phyloP scores from a whole-genome alignment of 331 rosid genomes.

The Arachis monticola region DNA sequence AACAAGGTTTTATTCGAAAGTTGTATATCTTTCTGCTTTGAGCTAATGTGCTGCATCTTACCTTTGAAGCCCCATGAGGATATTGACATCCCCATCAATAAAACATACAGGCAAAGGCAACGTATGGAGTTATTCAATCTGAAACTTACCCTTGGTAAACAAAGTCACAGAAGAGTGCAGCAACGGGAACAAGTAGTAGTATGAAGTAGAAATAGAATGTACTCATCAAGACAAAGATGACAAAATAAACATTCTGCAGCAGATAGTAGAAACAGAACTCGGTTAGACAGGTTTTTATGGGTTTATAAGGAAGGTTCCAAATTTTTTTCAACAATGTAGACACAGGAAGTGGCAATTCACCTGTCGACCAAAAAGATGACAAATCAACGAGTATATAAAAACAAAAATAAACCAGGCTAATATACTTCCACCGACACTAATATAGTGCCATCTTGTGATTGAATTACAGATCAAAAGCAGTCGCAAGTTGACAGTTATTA shows the following conservation, averaged over 20 bases:
- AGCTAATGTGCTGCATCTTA: neutral
- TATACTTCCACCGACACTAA: conserved; percentile 95
- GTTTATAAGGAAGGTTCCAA: conserved; percentile 7
- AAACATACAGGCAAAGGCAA: conserved; percentile 13
- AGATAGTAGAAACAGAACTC: conserved; percentile 35
- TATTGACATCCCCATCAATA: conserved; percentile 21
- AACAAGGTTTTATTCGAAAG: conserved; percentile 6
- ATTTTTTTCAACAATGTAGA: neutral
- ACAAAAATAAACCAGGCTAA: conserved; percentile 85
- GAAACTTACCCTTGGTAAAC: conserved; percentile 81
- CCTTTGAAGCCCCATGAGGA: neutral
- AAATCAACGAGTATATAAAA: conserved; percentile 72
- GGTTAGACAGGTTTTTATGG: conserved; percentile 30
- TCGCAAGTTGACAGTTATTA: conserved; percentile 85
- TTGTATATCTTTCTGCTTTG: conserved; percentile 12
- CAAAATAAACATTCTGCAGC: conserved; percentile 86
- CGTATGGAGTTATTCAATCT: conserved; percentile 16
- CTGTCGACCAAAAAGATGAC: conserved; percentile 72
- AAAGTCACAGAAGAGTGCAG: conserved; percentile 75
- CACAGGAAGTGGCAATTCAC: conserved; percentile 43
- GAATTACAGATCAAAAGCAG: conserved; percentile 86
- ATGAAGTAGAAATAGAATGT: conserved; percentile 83
- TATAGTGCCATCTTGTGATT: conserved; percentile 88
- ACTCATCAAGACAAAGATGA: conserved; percentile 86
- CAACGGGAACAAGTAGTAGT: conserved; percentile 74